phyloP scores from a whole-genome alignment of 2,329 filamentous ascomycete genomes.

The Trichophyton equinum region DNA sequence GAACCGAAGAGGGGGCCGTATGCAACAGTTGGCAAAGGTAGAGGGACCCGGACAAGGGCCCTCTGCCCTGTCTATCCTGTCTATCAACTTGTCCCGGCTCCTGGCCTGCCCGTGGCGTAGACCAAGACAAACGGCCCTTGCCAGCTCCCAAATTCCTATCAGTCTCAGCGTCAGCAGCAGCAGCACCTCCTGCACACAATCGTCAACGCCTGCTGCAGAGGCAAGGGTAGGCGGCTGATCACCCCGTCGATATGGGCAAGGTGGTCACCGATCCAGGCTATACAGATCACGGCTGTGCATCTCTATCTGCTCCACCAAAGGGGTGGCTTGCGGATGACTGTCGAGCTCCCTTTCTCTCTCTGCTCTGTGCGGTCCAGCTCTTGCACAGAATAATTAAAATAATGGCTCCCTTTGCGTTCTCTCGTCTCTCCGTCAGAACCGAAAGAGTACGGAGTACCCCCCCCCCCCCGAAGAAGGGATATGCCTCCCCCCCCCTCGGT shows the following conservation, averaged over 20 bases:
- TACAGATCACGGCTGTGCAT: background rate
- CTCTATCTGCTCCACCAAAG: background rate
- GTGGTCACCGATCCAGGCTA: background rate
- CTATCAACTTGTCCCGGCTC: background rate
- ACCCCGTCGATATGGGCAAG: background rate
- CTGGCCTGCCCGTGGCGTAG: background rate
- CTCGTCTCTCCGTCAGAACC: background rate
- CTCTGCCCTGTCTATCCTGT: too few relatives aligned
- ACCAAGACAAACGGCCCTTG: background rate
- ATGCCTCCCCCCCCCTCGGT: too few relatives aligned
- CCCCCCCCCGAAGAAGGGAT: too few relatives aligned
- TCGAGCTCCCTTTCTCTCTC: background rate
- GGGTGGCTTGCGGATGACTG: background rate
- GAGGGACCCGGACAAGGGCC: background rate
- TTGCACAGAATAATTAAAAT: background rate
- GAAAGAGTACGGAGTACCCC: too few relatives aligned
- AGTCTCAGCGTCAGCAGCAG: too few relatives aligned
- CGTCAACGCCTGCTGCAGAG: slow-evolving; percentile 1
- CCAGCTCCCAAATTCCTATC: background rate
- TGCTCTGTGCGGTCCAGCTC: background rate
- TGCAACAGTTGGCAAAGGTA: background rate
- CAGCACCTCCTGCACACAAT: background rate
- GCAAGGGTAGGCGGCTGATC: slow-evolving; percentile 4
- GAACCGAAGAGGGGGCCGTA: background rate
- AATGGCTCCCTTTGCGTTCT: background rate